Conservation (phyloP, 1,139 yeast genomes). For the Scheffersomyces illinoinensis region DNA sequence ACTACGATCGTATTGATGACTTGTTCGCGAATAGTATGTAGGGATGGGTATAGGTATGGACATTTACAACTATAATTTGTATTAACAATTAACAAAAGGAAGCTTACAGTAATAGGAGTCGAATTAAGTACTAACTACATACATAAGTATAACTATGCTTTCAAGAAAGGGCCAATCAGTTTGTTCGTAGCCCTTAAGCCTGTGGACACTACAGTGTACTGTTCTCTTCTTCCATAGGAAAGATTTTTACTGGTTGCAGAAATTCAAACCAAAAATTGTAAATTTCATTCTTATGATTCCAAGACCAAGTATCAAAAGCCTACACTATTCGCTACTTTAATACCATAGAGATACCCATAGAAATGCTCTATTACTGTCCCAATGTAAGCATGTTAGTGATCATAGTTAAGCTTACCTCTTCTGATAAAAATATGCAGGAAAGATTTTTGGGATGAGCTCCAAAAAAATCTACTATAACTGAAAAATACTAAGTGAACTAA, state of each 20-base stretch:
- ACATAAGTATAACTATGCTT: too few relatives aligned
- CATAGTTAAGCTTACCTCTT: not conserved
- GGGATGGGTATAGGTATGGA: not conserved
- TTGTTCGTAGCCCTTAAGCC: too few relatives aligned
- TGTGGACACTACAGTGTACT: too few relatives aligned
- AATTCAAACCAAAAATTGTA: too few relatives aligned
- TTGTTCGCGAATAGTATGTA: conserved; percentile 40
- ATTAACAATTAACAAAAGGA: not conserved
- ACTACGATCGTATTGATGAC: conserved; percentile 73
- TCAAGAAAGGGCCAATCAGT: too few relatives aligned
- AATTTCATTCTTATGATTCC: not conserved
- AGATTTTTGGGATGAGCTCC: not conserved
- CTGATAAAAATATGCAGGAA: not conserved
- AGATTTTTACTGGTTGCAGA: too few relatives aligned
- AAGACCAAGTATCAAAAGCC: not conserved
- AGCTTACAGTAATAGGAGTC: too few relatives aligned
- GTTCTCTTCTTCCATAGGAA: too few relatives aligned
- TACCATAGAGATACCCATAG: not conserved
- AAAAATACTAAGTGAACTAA: not conserved
- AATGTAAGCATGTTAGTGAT: not conserved
- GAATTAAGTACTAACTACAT: too few relatives aligned
- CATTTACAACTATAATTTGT: not conserved
- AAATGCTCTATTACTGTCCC: not conserved
- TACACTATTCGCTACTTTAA: not conserved
- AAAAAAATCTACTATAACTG: not conserved